A percentile compares a stretch with the other conserved stretches of the same genome.
Evolutionary conservation across 176 grass and related monocot species (phyloP).

Genomic region (Oryza meridionalis): DNA sequence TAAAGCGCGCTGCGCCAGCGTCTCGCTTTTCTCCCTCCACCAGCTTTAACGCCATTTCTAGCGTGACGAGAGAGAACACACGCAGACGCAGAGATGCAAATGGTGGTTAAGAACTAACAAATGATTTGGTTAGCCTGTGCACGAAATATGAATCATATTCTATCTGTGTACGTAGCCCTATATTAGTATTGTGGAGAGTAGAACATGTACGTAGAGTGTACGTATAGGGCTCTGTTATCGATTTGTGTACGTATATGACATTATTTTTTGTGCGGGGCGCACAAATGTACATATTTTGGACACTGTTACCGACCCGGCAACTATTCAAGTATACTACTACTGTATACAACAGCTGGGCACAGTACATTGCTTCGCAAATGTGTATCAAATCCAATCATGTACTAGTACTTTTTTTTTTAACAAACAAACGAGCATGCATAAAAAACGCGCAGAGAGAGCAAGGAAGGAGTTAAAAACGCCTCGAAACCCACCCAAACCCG

Average conservation of each 20-base stretch:
- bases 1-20: constrained; percentile 12
- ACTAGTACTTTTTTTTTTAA: not conserved
- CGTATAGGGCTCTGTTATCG: not conserved
- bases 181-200: not conserved
- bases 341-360: not conserved
- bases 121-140: not conserved
- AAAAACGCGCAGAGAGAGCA: constrained; percentile 1
- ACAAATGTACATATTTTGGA: not conserved
- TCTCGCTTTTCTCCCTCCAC: not conserved
- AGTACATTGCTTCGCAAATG: not conserved
- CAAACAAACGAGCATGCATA: constrained; percentile 28
- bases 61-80: not conserved
- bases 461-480: constrained; percentile 28
- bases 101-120: not conserved
- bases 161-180: not conserved
- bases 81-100: not conserved
- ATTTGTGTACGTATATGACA: not conserved
- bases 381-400: not conserved
- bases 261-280: too few species aligned
- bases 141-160: not conserved
- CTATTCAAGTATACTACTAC: not conserved
- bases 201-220: not conserved
- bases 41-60: constrained; percentile 2
- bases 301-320: not conserved
- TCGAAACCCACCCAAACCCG: constrained; percentile 70